These are phyloP conservation scores for Mrakia blollopis DNA, from an alignment of 768 basidiomycete species.

Conservation along the genomic window DNA sequence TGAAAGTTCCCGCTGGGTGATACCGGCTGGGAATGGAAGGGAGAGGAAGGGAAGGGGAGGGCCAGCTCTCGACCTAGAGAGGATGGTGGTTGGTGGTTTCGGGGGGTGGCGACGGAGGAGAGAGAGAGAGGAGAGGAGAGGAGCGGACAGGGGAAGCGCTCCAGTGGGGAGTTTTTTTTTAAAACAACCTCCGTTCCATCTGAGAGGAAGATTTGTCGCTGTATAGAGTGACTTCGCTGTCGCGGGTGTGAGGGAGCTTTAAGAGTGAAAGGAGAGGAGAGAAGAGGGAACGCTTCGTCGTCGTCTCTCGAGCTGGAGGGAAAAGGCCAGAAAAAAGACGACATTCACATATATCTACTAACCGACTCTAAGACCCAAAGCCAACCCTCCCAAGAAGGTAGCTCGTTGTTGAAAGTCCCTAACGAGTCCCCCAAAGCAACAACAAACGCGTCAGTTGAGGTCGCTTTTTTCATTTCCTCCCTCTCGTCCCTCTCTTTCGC, in stretches of 20 bases:
- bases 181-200: too few species aligned
- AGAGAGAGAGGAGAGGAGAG: not conserved
- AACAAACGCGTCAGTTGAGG: not conserved
- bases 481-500: not conserved
- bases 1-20: not conserved
- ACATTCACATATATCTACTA: slow-evolving; percentile 3
- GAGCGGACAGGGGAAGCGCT: not conserved
- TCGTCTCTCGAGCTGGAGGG: too few species aligned
- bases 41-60: too few species aligned
- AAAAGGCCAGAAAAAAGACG: not conserved
- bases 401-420: slow-evolving; percentile 33
- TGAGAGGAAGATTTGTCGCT: too few species aligned
- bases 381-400: slow-evolving; percentile 30
- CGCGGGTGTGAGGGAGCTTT: too few species aligned
- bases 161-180: too few species aligned
- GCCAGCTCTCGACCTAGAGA: not conserved
- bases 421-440: not conserved
- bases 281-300: too few species aligned
- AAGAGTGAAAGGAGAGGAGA: too few species aligned
- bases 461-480: not conserved
- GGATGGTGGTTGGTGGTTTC: not conserved
- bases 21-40: not conserved
- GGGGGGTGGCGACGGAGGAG: not conserved
- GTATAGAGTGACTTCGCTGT: too few species aligned
- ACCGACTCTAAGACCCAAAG: slow-evolving; percentile 26